Evolutionary conservation across 495 filamentous ascomycete species (phyloP).

Genomic region (Platismatia glauca): DNA sequence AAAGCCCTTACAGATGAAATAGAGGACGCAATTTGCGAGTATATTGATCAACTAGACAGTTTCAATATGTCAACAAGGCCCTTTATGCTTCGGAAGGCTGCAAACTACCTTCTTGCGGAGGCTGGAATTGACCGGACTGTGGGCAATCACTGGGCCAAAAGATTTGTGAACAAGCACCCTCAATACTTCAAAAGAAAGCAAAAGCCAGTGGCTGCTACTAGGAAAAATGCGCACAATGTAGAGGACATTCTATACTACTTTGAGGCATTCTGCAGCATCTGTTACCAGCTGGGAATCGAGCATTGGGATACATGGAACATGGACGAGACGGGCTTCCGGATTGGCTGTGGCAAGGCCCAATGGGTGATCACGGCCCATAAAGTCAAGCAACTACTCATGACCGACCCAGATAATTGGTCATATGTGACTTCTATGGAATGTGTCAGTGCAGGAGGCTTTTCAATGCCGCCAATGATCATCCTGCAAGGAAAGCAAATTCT

Average conservation of each 20-base stretch:
- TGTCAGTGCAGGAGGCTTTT: slow-evolving; percentile 7
- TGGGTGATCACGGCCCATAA: neutral
- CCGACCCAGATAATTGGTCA: slow-evolving; percentile 10
- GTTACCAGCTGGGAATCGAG: neutral
- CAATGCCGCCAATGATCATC: slow-evolving; percentile 13
- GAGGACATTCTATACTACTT: neutral
- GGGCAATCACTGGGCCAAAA: neutral
- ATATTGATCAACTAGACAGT: too few species aligned
- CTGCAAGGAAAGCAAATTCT: neutral
- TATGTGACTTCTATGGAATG: slow-evolving; percentile 15
- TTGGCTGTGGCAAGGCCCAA: neutral
- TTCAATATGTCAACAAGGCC: too few species aligned
- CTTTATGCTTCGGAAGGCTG: neutral
- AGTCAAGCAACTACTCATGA: neutral
- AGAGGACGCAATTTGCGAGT: too few species aligned
- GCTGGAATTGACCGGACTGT: neutral
- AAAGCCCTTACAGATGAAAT: too few species aligned
- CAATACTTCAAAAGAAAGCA: neutral
- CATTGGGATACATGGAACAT: slow-evolving; percentile 1
- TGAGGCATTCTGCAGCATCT: neutral
- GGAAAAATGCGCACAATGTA: neutral
- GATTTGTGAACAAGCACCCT: neutral
- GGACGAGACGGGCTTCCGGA: too few species aligned
- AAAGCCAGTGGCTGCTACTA: neutral
- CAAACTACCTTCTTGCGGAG: neutral